These are phyloP conservation scores for Mycotypha africana DNA, from an alignment of 371 early-diverging fungal genomes.

Conservation along the genomic window DNA sequence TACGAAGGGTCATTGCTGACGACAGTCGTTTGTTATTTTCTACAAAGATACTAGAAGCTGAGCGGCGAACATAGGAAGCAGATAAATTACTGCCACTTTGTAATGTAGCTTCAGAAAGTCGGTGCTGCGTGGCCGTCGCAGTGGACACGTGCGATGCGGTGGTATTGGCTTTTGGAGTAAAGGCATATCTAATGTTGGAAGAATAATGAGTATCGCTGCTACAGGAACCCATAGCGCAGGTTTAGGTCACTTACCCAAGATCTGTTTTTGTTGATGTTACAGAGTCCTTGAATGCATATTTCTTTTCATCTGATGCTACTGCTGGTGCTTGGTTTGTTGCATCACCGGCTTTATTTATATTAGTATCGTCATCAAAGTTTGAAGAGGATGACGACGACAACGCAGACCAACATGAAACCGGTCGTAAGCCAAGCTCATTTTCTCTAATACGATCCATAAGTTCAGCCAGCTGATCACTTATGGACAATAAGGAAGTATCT, in stretches of 20 bases:
- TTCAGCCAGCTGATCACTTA: constrained; percentile 32
- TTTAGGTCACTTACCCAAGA: no score
- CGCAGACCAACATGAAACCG: constrained; percentile 8
- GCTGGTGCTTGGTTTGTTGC: neutral
- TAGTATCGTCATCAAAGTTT: no score
- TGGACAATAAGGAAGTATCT: constrained; percentile 23
- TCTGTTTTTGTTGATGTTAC: neutral
- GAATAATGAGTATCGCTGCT: no score
- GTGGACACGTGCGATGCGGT: no score
- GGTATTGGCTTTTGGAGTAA: no score
- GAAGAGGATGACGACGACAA: no score
- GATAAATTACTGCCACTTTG: neutral
- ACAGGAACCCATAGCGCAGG: no score
- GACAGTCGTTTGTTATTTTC: constrained; percentile 9
- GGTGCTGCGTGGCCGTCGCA: no score
- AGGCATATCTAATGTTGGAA: no score
- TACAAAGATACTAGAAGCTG: no score
- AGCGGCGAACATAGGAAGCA: no score
- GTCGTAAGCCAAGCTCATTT: constrained; percentile 25
- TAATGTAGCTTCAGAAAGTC: no score
- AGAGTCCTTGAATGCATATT: neutral
- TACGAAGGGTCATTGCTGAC: constrained; percentile 12
- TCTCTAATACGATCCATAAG: constrained; percentile 32
- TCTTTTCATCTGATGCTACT: neutral
- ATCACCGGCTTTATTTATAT: neutral